phyloP scores from a whole-genome alignment of 305 asterid genomes.

The Galium porrigens region DNA sequence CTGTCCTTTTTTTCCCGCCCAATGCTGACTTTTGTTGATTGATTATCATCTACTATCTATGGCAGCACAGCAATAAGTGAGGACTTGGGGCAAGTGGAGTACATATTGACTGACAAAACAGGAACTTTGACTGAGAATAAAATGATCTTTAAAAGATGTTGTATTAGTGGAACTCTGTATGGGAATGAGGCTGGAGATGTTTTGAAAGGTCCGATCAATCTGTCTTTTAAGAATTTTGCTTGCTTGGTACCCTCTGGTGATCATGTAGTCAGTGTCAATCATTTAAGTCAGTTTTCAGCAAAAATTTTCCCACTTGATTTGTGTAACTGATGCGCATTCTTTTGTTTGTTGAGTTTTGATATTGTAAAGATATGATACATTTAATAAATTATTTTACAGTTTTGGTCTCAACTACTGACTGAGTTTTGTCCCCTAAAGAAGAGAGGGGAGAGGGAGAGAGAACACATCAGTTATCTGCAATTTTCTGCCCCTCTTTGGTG shows the following conservation, averaged over 20 bases:
- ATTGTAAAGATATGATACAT: neutral
- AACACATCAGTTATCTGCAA: no score
- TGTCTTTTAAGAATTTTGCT: conserved; percentile 8
- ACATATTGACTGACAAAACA: conserved; percentile 91
- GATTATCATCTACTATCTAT: conserved; percentile 26
- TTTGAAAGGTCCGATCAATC: conserved; percentile 42
- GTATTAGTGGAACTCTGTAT: conserved; percentile 57
- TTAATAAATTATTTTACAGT: neutral
- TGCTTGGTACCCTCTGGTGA: neutral
- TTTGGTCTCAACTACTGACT: neutral
- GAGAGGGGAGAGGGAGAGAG: no score
- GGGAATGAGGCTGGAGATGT: conserved; percentile 83
- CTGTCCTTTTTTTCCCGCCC: conserved; percentile 15
- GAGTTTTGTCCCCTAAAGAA: neutral
- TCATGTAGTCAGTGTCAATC: neutral
- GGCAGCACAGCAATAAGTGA: conserved; percentile 98
- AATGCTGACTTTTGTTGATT: conserved; percentile 18
- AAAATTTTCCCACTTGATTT: neutral
- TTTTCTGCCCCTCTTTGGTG: no score
- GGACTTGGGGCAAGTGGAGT: conserved; percentile 99
- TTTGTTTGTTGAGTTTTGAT: neutral
- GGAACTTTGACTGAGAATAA: conserved; percentile 95
- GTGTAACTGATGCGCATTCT: neutral
- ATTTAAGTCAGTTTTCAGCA: neutral
- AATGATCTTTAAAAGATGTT: conserved; percentile 87